Evolutionary conservation across 306 rosid genomes (phyloP).

Genomic region (Cucumis cinereus): DNA sequence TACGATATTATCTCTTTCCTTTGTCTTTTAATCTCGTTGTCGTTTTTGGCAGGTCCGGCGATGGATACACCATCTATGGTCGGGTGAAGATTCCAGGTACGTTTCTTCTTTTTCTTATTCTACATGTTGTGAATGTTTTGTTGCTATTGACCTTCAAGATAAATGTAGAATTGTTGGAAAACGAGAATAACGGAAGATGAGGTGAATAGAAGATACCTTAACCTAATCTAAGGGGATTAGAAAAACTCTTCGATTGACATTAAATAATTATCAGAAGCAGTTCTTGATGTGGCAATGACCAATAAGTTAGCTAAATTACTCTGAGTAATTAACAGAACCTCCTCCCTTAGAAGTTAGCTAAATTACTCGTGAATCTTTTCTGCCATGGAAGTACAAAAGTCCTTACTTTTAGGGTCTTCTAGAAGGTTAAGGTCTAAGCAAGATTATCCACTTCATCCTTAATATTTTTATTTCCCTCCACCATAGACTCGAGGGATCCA

Average conservation of each 20-base stretch:
- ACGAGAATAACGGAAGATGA: not conserved
- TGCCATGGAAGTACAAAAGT: not conserved
- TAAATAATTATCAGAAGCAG: not conserved
- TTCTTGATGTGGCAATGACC: not conserved
- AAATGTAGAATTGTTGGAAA: not conserved
- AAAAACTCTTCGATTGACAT: not conserved
- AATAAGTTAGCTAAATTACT: not conserved
- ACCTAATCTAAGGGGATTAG: not conserved
- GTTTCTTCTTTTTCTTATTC: constrained; percentile 10
- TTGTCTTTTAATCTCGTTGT: not conserved
- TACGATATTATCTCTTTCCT: constrained; percentile 2
- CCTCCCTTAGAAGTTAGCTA: not conserved
- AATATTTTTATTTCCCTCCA: not conserved
- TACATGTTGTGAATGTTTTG: not conserved
- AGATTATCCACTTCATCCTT: not conserved
- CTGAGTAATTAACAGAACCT: not conserved
- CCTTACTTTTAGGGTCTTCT: not conserved
- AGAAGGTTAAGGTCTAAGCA: not conserved
- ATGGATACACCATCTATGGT: constrained; percentile 74
- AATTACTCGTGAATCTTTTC: not conserved
- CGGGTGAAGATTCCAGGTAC: constrained; percentile 79
- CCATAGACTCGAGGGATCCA: not conserved
- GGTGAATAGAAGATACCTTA: not conserved
- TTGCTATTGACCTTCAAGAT: not conserved
- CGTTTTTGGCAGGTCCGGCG: constrained; percentile 36